Percentiles rank a stretch among this genome's conserved stretches.
Conservation (phyloP, 2,329 filamentous ascomycete genomes). For the Nannizzia gypsea region DNA sequence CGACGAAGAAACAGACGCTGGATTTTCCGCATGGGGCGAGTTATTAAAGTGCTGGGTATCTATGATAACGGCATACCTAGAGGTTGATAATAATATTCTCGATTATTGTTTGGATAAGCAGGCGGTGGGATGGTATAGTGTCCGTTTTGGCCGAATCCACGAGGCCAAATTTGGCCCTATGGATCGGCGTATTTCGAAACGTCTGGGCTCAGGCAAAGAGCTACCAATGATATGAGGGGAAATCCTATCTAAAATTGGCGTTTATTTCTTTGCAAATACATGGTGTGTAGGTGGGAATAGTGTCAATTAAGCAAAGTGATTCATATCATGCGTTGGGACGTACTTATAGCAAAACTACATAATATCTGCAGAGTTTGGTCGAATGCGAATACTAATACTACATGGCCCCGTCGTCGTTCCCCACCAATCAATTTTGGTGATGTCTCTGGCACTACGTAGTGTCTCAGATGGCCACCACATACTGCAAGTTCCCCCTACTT, state of each 20-base stretch:
- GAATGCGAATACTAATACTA: no score
- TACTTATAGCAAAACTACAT: no score
- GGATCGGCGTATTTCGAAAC: conserved; percentile 19
- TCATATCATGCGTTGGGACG: no score
- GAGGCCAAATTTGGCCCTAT: conserved; percentile 16
- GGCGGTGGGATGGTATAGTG: conserved; percentile 21
- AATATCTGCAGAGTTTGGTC: no score
- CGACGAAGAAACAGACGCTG: conserved; percentile 15
- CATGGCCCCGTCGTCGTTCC: no score
- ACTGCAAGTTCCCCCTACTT: no score
- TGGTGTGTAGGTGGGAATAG: neutral
- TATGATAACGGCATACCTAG: conserved; percentile 20
- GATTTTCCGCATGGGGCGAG: conserved; percentile 17
- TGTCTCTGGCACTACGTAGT: no score
- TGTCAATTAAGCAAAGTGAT: neutral
- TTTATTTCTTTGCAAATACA: no score
- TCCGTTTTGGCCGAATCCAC: conserved; percentile 20
- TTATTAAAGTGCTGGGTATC: conserved; percentile 18
- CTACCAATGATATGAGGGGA: conserved; percentile 19
- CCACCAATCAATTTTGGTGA: no score
- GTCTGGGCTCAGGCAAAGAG: conserved; percentile 18
- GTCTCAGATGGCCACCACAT: no score
- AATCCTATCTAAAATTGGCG: conserved; percentile 11
- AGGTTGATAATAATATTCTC: conserved; percentile 19
- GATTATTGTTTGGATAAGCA: conserved; percentile 19